Base-by-base conservation (phyloP, 768 basidiomycete species). In the Exidia glandulosa region DNA sequence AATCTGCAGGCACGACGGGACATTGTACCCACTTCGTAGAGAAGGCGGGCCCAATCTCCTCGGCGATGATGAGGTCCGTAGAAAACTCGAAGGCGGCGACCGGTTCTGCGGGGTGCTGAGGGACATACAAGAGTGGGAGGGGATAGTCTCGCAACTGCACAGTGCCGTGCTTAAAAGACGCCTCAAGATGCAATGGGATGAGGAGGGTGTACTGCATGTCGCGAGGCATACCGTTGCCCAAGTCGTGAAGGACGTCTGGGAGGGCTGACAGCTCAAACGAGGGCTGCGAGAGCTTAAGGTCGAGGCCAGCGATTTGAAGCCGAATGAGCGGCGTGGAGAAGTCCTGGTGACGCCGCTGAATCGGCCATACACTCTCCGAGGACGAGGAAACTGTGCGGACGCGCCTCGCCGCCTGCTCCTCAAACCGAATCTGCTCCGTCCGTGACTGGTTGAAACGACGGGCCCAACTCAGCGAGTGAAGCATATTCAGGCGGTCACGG, bases 71-170 rank as follows among this genome's bases (percentile, higher is more conserved):
- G 55, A 96, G 71, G 66, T 92, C 86, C 13, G 86, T 81, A 62
- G 85, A 81, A 67, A 90, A 86, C 27, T 79, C 76, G 72, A 86
- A 82, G 0, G 81, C 78, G 12, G 79, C 69, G 23, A 71, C 65
- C 4, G 65, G 72, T 23, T 69, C 63, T 30, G 76, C 72, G 2
- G 72, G 63, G 60, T 74, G 73, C 16, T 80, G 67, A 33, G 88
- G 87, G 48, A 95, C 79, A 66, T 85, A 77, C n/a, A 93, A 72
- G 57, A 97, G 70, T 1, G 94, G 92, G 32, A 96, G 72, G 2
- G 94, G 91, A 72, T 95, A 94, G 72, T 95, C 93, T 32, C 94
- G 85, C 9, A 94, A 76, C 3, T 80, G 79, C 48, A 84, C 74
- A 54, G 77, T 78, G 19, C 85, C 71, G n/a, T 82, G 78, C 2